A percentile compares a stretch with the other conserved stretches of the same genome.
phyloP scores from a whole-genome alignment of 176 grass and related monocot species.

The Lolium rigidum region DNA sequence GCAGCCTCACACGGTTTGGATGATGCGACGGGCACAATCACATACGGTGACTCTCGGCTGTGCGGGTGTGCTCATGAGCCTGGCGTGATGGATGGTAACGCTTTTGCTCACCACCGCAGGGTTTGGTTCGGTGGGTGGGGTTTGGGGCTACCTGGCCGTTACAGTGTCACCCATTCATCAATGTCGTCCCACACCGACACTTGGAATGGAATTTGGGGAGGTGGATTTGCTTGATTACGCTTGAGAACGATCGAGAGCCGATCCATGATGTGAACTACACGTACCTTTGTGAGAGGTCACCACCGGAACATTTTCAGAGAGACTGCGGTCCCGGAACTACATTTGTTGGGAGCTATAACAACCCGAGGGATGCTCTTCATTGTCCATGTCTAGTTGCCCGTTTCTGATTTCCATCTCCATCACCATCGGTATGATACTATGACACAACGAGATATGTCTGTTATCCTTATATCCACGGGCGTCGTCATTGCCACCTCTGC shows the following conservation, averaged over 20 bases:
- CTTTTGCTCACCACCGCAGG: conserved; percentile 45
- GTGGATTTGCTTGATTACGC: too few species aligned
- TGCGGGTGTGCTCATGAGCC: too few species aligned
- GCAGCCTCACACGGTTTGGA: neutral
- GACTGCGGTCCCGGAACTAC: too few species aligned
- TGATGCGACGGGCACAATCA: conserved; percentile 8
- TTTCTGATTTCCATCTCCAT: neutral
- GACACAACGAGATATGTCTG: neutral
- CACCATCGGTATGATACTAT: neutral
- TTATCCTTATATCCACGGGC: neutral
- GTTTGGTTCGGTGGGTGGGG: conserved; percentile 27
- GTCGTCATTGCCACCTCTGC: too few species aligned
- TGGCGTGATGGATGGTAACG: neutral
- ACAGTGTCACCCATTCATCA: too few species aligned
- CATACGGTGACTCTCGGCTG: too few species aligned
- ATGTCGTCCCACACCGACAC: too few species aligned
- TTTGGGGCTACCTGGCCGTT: neutral
- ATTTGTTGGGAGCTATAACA: too few species aligned
- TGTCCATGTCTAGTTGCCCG: neutral
- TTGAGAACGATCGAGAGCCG: neutral
- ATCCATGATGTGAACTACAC: neutral
- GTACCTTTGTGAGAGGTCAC: too few species aligned
- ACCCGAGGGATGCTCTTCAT: too few species aligned
- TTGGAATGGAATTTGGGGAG: too few species aligned
- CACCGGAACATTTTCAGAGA: too few species aligned